These are phyloP conservation scores for Xerocomellus chrysenteron DNA, from an alignment of 768 basidiomycete genomes.

Conservation along the genomic window DNA sequence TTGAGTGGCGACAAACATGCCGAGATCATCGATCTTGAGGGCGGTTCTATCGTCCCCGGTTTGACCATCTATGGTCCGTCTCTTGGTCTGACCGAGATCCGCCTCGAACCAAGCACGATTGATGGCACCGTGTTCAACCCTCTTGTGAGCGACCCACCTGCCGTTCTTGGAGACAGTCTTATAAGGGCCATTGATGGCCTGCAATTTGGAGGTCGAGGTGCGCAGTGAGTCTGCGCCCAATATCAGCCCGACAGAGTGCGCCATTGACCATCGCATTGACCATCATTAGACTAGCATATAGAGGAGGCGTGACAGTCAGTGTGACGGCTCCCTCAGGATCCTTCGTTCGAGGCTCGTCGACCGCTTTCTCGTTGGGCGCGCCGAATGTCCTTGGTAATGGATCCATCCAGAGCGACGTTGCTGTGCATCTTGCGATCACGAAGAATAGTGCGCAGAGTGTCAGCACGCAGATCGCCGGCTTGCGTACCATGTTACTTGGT, in stretches of 20 bases:
- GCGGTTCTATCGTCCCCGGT: constrained; percentile 69
- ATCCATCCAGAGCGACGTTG: constrained; percentile 47
- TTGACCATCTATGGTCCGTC: constrained; percentile 70
- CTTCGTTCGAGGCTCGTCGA: constrained; percentile 60
- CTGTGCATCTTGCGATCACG: constrained; percentile 62
- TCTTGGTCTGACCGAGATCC: constrained; percentile 70
- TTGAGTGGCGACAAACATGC: constrained; percentile 20
- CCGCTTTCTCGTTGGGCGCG: constrained; percentile 59
- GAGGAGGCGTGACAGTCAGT: constrained; percentile 63
- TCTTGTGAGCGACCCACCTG: constrained; percentile 42
- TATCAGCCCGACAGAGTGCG: not conserved
- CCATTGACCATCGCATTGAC: not conserved
- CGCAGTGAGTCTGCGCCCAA: constrained; percentile 19
- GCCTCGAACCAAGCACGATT: constrained; percentile 62
- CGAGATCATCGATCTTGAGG: constrained; percentile 59
- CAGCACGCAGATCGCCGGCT: constrained; percentile 62
- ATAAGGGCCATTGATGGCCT: constrained; percentile 44
- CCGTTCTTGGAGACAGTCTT: constrained; percentile 6
- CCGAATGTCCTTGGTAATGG: constrained; percentile 9
- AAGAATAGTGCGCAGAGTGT: constrained; percentile 46
- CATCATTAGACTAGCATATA: constrained; percentile 55
- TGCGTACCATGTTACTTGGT: constrained; percentile 60
- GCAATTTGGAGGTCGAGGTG: constrained; percentile 15
- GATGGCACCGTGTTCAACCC: constrained; percentile 67
- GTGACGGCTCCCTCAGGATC: constrained; percentile 50